Evolutionary conservation across 768 basidiomycete species (phyloP).

Genomic region (Suillus weaverae): DNA sequence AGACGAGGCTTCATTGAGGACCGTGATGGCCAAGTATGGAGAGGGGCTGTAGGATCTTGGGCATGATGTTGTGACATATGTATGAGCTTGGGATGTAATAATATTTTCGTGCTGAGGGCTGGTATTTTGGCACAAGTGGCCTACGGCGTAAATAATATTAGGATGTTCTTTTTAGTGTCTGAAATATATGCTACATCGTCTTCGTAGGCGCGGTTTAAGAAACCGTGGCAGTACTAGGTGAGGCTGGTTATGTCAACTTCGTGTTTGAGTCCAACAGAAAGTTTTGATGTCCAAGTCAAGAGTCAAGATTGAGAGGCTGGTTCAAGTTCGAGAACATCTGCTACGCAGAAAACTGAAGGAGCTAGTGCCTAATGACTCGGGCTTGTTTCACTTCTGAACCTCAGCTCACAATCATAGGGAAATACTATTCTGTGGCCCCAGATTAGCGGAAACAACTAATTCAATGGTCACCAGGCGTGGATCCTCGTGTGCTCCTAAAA

Average conservation of each 20-base stretch:
- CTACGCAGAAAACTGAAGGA: too few relatives aligned
- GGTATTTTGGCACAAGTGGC: neutral
- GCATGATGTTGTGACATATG: neutral
- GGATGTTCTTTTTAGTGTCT: neutral
- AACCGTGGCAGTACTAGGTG: too few relatives aligned
- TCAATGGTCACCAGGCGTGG: neutral
- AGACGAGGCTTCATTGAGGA: constrained; percentile 25
- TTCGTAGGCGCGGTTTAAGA: neutral
- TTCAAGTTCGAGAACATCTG: too few relatives aligned
- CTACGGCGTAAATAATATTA: neutral
- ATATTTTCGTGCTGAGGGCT: neutral
- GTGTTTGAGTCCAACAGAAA: neutral
- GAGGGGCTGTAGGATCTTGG: constrained; percentile 15
- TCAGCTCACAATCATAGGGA: neutral
- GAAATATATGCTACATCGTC: neutral
- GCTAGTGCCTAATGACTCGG: neutral
- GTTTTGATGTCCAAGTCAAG: neutral
- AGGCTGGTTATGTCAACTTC: neutral
- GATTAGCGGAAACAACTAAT: neutral
- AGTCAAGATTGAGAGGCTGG: neutral
- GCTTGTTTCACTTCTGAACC: neutral
- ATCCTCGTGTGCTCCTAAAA: neutral
- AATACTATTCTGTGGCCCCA: neutral
- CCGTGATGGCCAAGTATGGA: constrained; percentile 26
- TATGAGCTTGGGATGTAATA: neutral